Evolutionary conservation across 805 yeast species (phyloP), one percentile per base, ranked within the genome.

Genomic region (Kodamaea leandrae): DNA sequence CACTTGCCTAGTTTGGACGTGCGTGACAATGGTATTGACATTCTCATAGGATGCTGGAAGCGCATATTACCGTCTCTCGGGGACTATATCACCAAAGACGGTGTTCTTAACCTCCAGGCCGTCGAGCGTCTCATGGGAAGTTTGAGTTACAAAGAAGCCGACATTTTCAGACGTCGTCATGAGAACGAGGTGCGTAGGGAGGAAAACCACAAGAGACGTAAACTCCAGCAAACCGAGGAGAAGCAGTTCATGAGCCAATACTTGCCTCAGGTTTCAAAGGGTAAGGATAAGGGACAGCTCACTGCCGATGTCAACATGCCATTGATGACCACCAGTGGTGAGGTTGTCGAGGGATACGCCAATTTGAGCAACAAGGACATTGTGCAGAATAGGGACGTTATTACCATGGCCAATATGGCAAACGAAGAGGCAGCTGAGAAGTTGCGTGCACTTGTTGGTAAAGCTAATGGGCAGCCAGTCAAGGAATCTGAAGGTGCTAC

Each of bases 1-100:
- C 98, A 91, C 64, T 68, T 93, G 51, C 98, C 99, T 3, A 82
- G 95, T 21, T 74, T 93, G 41, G 96, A 91, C 55, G 97, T 93
- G 32, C 79, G 99, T 52, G 98, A 93, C 61, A 86, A 87, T 55
- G 90, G 96, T 51, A 85, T 93, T 54, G 96, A 91, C 56, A 70
- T 77, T 17, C 66, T 93, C 40, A 82, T 88, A 9, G 75, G 73
- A 28, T 78, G 91, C 36, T 93, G 99, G 99, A 89, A 90, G 54
- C 70, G 76, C 25, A 61, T 76, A 1, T 58, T 93, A 36, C 84
- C 95, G 0, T 54, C 60, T 21, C 71, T 86, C 68, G 79, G 77
- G 38, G 84, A 86, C 15, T 93, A 83, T 60, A 74, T 93, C 56
- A 91, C 98, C 1, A 79, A 90, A 51, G 99, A 93, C 61, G 99